These are phyloP conservation scores for Petunia hybrid DNA, from an alignment of 305 asterid genomes.

Conservation along the genomic window DNA sequence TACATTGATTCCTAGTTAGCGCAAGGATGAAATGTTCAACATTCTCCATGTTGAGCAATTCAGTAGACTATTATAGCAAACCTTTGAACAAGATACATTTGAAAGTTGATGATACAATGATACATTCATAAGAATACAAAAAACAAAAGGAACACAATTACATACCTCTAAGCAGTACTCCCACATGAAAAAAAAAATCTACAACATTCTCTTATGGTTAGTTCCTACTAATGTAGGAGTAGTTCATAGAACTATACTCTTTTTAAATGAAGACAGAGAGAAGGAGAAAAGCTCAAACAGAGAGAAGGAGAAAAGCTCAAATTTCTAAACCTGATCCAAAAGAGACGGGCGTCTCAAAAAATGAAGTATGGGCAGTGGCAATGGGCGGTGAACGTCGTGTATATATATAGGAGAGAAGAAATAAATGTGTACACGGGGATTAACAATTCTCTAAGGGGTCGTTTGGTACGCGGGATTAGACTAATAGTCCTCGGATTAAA, in stretches of 20 bases:
- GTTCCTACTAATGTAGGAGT: not conserved
- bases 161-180: slow-evolving; percentile 19
- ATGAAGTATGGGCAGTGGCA: not conserved
- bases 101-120: not conserved
- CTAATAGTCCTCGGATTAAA: too few species aligned
- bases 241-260: not conserved
- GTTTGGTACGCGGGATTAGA: too few species aligned
- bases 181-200: too few species aligned
- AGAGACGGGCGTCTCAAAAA: slow-evolving; percentile 30
- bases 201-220: too few species aligned
- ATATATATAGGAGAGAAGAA: not conserved
- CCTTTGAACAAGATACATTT: not conserved
- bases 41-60: not conserved
- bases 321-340: slow-evolving; percentile 36
- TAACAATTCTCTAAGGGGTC: not conserved
- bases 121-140: not conserved
- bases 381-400: not conserved
- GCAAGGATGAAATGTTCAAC: too few species aligned
- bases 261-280: not conserved
- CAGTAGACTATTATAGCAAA: not conserved
- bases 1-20: too few species aligned
- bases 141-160: not conserved
- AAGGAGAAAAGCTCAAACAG: not conserved
- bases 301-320: not conserved
- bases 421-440: slow-evolving; percentile 18